Evolutionary conservation across 169 alveolate species (phyloP).

Genomic region (Plasmodium coatneyi): DNA sequence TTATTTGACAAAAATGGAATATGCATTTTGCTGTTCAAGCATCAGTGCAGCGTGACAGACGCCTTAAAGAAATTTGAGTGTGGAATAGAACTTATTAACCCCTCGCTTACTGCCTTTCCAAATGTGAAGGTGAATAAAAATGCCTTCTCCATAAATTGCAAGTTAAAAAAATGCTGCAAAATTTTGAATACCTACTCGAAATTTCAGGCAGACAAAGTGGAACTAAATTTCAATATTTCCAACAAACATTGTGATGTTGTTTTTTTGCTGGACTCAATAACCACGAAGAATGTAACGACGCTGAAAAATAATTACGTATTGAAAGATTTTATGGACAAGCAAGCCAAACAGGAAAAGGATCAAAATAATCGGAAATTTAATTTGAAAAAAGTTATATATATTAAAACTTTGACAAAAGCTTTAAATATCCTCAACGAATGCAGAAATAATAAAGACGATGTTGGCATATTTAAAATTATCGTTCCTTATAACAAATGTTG

Average conservation of each 20-base stretch:
- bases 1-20: constrained; percentile 73
- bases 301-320: constrained; percentile 64
- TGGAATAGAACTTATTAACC: constrained; percentile 60
- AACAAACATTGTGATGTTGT: constrained; percentile 60
- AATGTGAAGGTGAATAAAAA: constrained; percentile 56
- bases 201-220: constrained; percentile 43
- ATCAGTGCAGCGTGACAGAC: constrained; percentile 68
- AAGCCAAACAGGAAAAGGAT: constrained; percentile 1
- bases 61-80: constrained; percentile 71
- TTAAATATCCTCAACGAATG: constrained; percentile 68
- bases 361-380: neutral
- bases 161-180: constrained; percentile 69
- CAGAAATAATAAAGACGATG: constrained; percentile 73
- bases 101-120: constrained; percentile 59
- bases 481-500: constrained; percentile 67
- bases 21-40: constrained; percentile 56
- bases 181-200: constrained; percentile 67
- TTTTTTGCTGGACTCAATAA: constrained; percentile 47
- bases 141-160: constrained; percentile 47
- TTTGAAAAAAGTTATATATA: constrained; percentile 50
- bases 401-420: constrained; percentile 65
- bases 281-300: constrained; percentile 48
- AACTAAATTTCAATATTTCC: constrained; percentile 23
- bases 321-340: constrained; percentile 33
- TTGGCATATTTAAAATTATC: constrained; percentile 62